phyloP scores from a whole-genome alignment of 306 rosid genomes.

The Abrus pulchellus region DNA sequence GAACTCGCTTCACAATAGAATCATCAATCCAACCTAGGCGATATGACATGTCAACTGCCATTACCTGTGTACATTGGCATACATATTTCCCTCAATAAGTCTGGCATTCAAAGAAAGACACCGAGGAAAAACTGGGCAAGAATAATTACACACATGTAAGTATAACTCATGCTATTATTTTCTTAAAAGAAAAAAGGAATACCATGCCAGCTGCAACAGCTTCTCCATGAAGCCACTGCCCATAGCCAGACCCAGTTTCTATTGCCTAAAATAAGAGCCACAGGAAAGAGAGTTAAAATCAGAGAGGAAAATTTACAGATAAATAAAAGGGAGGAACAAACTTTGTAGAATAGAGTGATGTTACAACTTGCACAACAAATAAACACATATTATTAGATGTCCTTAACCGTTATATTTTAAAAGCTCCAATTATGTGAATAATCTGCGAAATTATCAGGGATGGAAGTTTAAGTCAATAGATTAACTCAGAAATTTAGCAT shows the following conservation, averaged over 20 bases:
- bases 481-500: conserved; percentile 24
- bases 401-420: conserved; percentile 30
- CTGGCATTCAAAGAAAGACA: background rate
- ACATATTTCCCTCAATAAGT: conserved; percentile 44
- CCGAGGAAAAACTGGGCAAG: background rate
- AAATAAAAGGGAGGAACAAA: conserved; percentile 32
- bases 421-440: background rate
- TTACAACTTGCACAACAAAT: background rate
- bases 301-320: conserved; percentile 5
- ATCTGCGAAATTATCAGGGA: background rate
- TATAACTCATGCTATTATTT: conserved; percentile 2
- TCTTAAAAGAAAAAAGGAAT: conserved; percentile 15
- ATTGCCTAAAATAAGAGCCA: conserved; percentile 72
- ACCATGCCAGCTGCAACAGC: conserved; percentile 99
- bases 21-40: conserved; percentile 98
- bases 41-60: conserved; percentile 96
- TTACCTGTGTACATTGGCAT: conserved; percentile 67
- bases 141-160: conserved; percentile 26
- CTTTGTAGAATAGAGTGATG: conserved; percentile 21
- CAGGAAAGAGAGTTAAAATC: conserved; percentile 34
- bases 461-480: background rate
- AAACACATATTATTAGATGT: conserved; percentile 17
- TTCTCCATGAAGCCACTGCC: conserved; percentile 99
- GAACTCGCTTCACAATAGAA: conserved; percentile 80
- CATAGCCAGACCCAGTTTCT: conserved; percentile 89